Evolutionary conservation across 176 grass and related monocot genomes (phyloP).

Genomic region (Eleusine indica): DNA sequence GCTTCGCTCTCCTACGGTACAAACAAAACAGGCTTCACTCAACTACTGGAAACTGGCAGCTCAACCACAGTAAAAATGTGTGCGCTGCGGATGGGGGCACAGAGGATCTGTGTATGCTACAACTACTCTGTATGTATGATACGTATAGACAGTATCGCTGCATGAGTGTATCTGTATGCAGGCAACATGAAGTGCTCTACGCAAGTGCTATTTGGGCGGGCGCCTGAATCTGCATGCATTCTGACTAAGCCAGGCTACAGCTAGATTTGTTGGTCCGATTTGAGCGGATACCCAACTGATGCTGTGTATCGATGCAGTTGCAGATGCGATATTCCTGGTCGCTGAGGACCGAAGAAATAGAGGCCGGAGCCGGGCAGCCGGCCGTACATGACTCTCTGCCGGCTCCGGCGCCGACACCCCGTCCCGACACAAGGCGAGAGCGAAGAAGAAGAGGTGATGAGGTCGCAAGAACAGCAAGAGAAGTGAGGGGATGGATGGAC

Average conservation of each 20-base stretch:
- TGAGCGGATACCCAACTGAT: not conserved
- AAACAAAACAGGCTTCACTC: not conserved
- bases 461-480: not conserved
- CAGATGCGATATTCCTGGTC: not conserved
- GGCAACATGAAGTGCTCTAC: not conserved
- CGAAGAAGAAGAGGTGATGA: not conserved
- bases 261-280: not conserved
- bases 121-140: no score
- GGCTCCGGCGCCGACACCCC: not conserved
- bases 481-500: no score
- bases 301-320: not conserved
- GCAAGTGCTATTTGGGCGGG: not conserved
- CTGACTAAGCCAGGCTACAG: not conserved
- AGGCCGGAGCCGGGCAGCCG: not conserved
- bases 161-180: no score
- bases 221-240: not conserved
- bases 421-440: not conserved
- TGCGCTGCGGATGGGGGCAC: not conserved
- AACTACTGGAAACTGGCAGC: not conserved
- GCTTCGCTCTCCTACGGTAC: not conserved
- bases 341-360: not conserved
- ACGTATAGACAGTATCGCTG: not conserved
- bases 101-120: not conserved
- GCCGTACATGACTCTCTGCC: not conserved
- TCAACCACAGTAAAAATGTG: slow-evolving; percentile 16